Percentiles rank a stretch among this genome's conserved stretches.
phyloP scores from a whole-genome alignment of 176 grass and related monocot species.

The Alopecurus myosuroides region DNA sequence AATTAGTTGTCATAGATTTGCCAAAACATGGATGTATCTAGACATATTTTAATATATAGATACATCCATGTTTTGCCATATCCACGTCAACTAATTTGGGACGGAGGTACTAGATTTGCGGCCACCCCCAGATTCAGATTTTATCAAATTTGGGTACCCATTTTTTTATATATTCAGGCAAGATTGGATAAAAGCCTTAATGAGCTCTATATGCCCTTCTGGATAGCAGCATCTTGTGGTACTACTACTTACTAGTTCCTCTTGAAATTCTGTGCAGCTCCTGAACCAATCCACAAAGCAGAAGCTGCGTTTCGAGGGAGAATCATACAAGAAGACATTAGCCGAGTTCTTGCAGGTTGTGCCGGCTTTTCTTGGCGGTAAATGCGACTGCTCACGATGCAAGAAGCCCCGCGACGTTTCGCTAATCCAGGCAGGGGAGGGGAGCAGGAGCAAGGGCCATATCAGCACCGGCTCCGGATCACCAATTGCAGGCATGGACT shows the following conservation, averaged over 20 bases:
- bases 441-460: constrained; percentile 35
- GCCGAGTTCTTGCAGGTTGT: constrained; percentile 57
- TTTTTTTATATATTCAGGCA: not conserved
- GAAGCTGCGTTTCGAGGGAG: constrained; percentile 76
- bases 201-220: not conserved
- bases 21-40: no score
- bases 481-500: constrained; percentile 13
- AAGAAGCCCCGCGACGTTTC: constrained; percentile 34
- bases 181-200: not conserved
- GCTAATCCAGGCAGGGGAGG: constrained; percentile 27
- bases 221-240: not conserved
- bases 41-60: no score
- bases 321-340: constrained; percentile 69
- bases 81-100: no score
- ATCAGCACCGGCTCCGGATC: constrained; percentile 22
- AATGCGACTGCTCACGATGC: constrained; percentile 71
- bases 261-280: constrained; percentile 30
- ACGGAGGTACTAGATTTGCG: not conserved
- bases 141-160: not conserved
- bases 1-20: no score
- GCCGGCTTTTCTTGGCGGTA: constrained; percentile 68
- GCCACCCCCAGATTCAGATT: not conserved
- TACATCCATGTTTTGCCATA: no score
- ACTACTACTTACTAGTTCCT: constrained; percentile 19
- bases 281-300: constrained; percentile 74